Conservation (phyloP, 108 stramenopile genomes). For the Nitzschia putrida region DNA sequence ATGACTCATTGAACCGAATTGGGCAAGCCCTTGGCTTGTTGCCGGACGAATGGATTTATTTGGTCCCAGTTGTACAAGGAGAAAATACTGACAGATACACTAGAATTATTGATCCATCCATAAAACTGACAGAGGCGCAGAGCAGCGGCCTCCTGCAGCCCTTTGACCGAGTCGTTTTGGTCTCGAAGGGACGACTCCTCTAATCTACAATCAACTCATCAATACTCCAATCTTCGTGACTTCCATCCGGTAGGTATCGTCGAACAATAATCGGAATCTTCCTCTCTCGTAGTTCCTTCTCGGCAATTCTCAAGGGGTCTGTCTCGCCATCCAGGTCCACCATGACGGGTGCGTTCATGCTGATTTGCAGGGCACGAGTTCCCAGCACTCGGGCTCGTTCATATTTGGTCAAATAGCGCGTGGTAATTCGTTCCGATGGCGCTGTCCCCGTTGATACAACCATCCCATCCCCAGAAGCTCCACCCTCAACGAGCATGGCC, state of each 20-base stretch:
- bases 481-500: conserved; percentile 44
- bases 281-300: conserved; percentile 96
- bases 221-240: conserved; percentile 97
- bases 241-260: conserved; percentile 96
- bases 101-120: conserved; percentile 21
- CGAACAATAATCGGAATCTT: conserved; percentile 99
- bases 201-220: conserved; percentile 94
- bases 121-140: conserved; percentile 40
- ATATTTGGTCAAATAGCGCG: conserved; percentile 98
- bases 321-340: conserved; percentile 98
- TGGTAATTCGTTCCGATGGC: conserved; percentile 78
- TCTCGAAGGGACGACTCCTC: conserved; percentile 8
- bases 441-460: conserved; percentile 48
- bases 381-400: conserved; percentile 98
- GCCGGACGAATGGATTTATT: conserved; percentile 23
- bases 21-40: conserved; percentile 17
- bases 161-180: conserved; percentile 50
- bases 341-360: conserved; percentile 99
- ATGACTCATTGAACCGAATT: conserved; percentile 47
- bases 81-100: conserved; percentile 1
- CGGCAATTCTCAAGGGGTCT: conserved; percentile 97
- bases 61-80: conserved; percentile 19
- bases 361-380: conserved; percentile 97
- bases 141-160: conserved; percentile 34
- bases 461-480: conserved; percentile 40